Evolutionary conservation across 352 stramenopile species (phyloP).

Genomic region (Phytopythium montanum): DNA sequence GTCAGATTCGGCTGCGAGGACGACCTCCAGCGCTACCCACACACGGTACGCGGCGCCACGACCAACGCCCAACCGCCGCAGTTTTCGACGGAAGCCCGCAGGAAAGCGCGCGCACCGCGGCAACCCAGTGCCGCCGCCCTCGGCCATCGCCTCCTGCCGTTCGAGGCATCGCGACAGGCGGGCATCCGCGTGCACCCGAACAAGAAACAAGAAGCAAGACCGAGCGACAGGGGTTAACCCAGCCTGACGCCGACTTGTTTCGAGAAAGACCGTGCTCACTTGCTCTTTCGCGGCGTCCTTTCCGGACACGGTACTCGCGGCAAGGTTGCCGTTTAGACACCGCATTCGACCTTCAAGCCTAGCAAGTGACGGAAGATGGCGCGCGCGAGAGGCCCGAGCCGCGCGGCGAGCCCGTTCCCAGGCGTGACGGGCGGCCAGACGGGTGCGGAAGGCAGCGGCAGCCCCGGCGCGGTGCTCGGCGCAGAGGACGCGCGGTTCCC

Average conservation of each 20-base stretch:
- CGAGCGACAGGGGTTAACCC: not conserved
- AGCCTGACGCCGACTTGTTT: no score
- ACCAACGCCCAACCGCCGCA: not conserved
- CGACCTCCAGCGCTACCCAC: not conserved
- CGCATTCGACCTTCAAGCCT: no score
- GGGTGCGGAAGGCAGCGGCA: not conserved
- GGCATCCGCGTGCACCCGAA: not conserved
- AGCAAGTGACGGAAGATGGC: not conserved
- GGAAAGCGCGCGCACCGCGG: not conserved
- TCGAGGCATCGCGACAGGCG: not conserved
- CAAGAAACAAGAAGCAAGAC: slow-evolving; percentile 1
- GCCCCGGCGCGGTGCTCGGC: not conserved
- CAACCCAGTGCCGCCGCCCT: not conserved
- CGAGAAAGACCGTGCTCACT: not conserved
- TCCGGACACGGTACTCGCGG: slow-evolving; percentile 6
- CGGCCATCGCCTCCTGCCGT: not conserved
- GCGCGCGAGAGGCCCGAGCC: not conserved
- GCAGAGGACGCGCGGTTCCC: slow-evolving; percentile 9
- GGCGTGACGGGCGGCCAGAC: not conserved
- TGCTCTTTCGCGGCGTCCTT: slow-evolving; percentile 3
- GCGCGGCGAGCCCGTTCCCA: slow-evolving; percentile 3
- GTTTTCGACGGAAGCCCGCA: not conserved
- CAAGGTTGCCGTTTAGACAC: not conserved
- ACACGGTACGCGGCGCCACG: not conserved
- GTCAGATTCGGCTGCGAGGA: no score